These are phyloP conservation scores for Viola odorata DNA, from an alignment of 345 rosid genomes.

Conservation along the genomic window DNA sequence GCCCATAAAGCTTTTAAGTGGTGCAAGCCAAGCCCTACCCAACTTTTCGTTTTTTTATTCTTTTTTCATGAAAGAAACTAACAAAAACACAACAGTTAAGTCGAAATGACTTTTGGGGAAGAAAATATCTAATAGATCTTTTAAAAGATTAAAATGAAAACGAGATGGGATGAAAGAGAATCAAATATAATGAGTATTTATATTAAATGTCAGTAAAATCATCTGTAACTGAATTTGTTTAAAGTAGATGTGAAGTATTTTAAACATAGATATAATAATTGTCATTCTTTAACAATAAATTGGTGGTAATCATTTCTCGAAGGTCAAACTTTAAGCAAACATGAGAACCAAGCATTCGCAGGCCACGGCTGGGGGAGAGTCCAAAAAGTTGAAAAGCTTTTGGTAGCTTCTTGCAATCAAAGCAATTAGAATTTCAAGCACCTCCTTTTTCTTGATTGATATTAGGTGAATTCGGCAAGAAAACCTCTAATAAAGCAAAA, in stretches of 20 bases:
- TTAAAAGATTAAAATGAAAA: too few relatives aligned
- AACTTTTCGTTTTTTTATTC: too few relatives aligned
- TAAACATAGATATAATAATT: too few relatives aligned
- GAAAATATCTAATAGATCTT: too few relatives aligned
- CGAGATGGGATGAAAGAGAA: too few relatives aligned
- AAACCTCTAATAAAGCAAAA: slow-evolving; percentile 43
- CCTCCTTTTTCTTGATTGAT: slow-evolving; percentile 24
- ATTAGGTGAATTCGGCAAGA: slow-evolving; percentile 23
- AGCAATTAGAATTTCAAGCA: slow-evolving; percentile 46
- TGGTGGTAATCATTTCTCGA: slow-evolving; percentile 31
- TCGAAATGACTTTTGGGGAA: too few relatives aligned
- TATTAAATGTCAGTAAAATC: too few relatives aligned
- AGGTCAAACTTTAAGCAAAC: slow-evolving; percentile 72
- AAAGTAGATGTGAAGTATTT: too few relatives aligned
- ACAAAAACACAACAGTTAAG: too few relatives aligned
- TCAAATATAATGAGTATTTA: too few relatives aligned
- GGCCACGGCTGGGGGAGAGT: slow-evolving; percentile 23
- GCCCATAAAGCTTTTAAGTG: slow-evolving; percentile 46
- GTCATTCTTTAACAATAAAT: slow-evolving; percentile 6
- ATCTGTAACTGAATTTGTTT: too few relatives aligned
- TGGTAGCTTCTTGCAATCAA: slow-evolving; percentile 72
- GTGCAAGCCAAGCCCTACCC: slow-evolving; percentile 62
- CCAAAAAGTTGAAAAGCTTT: slow-evolving; percentile 23
- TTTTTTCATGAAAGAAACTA: too few relatives aligned
- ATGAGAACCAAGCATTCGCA: slow-evolving; percentile 36